Conservation (phyloP, 202 grass and related monocot species). For the Schoenoplectus tabernaemontani region DNA sequence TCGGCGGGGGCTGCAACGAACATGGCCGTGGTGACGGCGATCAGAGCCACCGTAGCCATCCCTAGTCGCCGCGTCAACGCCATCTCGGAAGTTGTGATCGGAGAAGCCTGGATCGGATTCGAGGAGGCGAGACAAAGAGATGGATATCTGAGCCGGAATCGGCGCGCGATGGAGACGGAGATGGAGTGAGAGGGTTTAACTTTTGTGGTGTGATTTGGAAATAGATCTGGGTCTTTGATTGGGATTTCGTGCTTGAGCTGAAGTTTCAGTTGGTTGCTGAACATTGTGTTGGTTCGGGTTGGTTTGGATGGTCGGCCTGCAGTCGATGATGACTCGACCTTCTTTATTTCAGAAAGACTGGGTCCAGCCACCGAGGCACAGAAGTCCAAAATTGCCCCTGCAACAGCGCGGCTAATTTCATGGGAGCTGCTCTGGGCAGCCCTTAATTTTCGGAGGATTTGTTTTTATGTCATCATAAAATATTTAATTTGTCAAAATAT, state of each 20-base stretch:
- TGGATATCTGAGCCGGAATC: not conserved
- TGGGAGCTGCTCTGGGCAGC: no score
- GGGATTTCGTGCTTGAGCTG: not conserved
- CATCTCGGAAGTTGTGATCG: slow-evolving; percentile 16
- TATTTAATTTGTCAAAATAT: no score
- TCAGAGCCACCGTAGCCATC: slow-evolving; percentile 33
- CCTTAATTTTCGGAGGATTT: no score
- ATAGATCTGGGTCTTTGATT: not conserved
- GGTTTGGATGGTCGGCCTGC: not conserved
- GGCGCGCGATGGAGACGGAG: not conserved
- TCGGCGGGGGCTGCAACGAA: slow-evolving; percentile 32
- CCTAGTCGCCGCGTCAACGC: slow-evolving; percentile 30
- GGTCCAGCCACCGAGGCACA: no score
- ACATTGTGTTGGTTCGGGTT: not conserved
- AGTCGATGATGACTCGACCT: no score
- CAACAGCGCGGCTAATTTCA: no score
- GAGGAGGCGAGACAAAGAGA: slow-evolving; percentile 17
- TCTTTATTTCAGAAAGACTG: no score
- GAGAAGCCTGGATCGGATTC: slow-evolving; percentile 14
- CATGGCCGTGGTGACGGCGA: slow-evolving; percentile 34
- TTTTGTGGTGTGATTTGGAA: not conserved
- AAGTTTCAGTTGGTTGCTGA: not conserved
- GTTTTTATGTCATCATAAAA: no score
- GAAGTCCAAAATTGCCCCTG: no score
- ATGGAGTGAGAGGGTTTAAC: not conserved